A percentile compares a stretch with the other conserved stretches of the same genome.
Conservation (phyloP, 1,139 yeast species). For the Saccharomyces hybrid region DNA sequence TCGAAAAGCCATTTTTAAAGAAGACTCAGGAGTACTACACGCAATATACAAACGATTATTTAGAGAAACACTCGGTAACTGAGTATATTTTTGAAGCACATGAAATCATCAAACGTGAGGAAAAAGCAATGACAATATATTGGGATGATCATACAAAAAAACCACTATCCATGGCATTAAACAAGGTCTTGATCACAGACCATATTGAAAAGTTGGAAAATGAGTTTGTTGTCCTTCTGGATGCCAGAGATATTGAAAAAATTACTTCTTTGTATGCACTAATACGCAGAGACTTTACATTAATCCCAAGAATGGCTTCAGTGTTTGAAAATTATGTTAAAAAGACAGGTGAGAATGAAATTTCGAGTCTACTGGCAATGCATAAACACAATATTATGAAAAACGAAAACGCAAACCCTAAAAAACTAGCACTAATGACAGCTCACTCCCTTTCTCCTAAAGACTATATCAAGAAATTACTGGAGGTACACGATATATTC, state of each 20-base stretch:
- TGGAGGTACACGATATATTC: conserved; percentile 48
- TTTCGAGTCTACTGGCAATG: conserved; percentile 20
- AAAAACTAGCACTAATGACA: conserved; percentile 16
- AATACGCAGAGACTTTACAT: conserved; percentile 45
- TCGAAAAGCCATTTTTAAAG: conserved; percentile 68
- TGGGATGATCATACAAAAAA: conserved; percentile 83
- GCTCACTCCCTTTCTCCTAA: conserved; percentile 43
- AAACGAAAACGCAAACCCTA: conserved; percentile 11
- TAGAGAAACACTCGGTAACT: conserved; percentile 72
- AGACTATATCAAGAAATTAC: conserved; percentile 68
- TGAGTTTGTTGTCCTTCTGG: conserved; percentile 66
- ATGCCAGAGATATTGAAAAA: conserved; percentile 69
- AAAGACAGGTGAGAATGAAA: conserved; percentile 33
- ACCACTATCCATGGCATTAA: conserved; percentile 66
- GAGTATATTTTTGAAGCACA: conserved; percentile 88
- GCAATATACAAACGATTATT: conserved; percentile 59
- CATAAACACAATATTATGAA: conserved; percentile 18
- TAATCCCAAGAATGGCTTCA: conserved; percentile 63
- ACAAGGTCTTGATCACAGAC: conserved; percentile 65
- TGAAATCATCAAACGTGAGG: conserved; percentile 73
- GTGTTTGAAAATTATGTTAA: conserved; percentile 69
- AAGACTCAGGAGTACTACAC: conserved; percentile 69
- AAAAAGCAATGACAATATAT: conserved; percentile 66
- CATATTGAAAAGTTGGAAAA: conserved; percentile 73
- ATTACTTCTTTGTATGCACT: conserved; percentile 72